Percentiles rank a stretch among this genome's conserved stretches.
Conservation (phyloP, 1,139 yeast species). For the Eremothecium cymbalariae region DNA sequence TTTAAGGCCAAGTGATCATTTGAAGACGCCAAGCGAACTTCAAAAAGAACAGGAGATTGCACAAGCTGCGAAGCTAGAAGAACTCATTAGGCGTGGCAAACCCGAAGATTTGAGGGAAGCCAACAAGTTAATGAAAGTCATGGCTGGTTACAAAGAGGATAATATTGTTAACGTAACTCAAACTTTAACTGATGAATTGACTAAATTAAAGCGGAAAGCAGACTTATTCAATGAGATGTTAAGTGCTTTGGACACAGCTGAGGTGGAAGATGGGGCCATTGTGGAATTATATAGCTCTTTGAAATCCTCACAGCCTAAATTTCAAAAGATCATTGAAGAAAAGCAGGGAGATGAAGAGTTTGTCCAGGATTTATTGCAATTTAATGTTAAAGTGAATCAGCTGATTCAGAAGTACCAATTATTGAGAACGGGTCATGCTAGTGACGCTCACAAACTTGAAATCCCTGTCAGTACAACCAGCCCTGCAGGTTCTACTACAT, state of each 20-base stretch:
- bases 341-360: constrained; percentile 63
- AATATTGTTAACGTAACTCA: constrained; percentile 56
- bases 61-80: constrained; percentile 92
- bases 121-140: constrained; percentile 88
- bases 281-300: constrained; percentile 71
- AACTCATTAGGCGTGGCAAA: constrained; percentile 87
- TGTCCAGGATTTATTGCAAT: constrained; percentile 53
- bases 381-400: constrained; percentile 72
- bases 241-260: constrained; percentile 45
- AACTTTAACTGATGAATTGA: constrained; percentile 75
- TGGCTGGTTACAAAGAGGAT: constrained; percentile 96
- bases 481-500: constrained; percentile 33
- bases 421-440: constrained; percentile 56
- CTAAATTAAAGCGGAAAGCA: constrained; percentile 79
- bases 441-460: constrained; percentile 52
- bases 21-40: constrained; percentile 82
- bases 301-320: constrained; percentile 79
- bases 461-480: constrained; percentile 26
- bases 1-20: constrained; percentile 79
- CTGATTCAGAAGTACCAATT: constrained; percentile 60
- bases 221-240: constrained; percentile 88
- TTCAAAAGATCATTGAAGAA: constrained; percentile 74
- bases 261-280: constrained; percentile 61
- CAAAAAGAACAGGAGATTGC: constrained; percentile 90
- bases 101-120: constrained; percentile 96